Percentiles rank a stretch among this genome's conserved stretches.
Evolutionary conservation across 2,329 filamentous ascomycete species (phyloP).

Genomic region (Coccinonectria pachysandricola): DNA sequence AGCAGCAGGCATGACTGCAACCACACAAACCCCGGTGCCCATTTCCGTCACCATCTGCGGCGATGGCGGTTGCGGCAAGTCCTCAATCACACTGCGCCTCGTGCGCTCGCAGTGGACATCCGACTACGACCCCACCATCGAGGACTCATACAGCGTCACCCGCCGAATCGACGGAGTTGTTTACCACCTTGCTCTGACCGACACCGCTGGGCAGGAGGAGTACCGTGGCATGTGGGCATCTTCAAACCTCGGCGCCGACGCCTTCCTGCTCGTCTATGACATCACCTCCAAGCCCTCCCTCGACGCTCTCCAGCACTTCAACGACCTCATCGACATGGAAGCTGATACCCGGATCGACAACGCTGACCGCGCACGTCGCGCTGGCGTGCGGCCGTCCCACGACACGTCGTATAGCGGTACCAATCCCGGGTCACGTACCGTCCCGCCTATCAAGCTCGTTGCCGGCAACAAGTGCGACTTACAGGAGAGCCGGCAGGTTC

Average conservation of each 20-base stretch:
- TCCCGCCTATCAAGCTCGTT: constrained; percentile 70
- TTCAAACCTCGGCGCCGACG: constrained; percentile 68
- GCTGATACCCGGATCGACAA: constrained; percentile 58
- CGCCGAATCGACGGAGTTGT: constrained; percentile 69
- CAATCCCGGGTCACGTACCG: constrained; percentile 36
- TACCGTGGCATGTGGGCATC: constrained; percentile 80
- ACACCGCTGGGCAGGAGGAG: constrained; percentile 84
- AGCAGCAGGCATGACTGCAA: constrained; percentile 15
- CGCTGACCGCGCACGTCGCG: constrained; percentile 40
- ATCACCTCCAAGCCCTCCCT: constrained; percentile 63
- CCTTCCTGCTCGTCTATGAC: constrained; percentile 81
- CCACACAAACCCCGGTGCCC: constrained; percentile 33
- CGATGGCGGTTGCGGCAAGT: constrained; percentile 78
- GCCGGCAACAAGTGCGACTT: constrained; percentile 83
- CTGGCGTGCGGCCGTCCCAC: constrained; percentile 24
- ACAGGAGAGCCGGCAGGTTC: constrained; percentile 56
- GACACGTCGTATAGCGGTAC: constrained; percentile 19
- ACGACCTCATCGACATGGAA: constrained; percentile 77
- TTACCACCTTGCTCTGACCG: constrained; percentile 70
- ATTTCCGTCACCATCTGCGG: constrained; percentile 77
- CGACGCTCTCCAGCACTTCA: constrained; percentile 65
- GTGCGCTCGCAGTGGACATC: constrained; percentile 77
- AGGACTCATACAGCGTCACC: constrained; percentile 78
- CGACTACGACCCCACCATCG: constrained; percentile 72
- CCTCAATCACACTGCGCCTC: constrained; percentile 72